These are phyloP conservation scores for Cardamine resedifolia DNA, from an alignment of 345 rosid genomes.

Conservation along the genomic window DNA sequence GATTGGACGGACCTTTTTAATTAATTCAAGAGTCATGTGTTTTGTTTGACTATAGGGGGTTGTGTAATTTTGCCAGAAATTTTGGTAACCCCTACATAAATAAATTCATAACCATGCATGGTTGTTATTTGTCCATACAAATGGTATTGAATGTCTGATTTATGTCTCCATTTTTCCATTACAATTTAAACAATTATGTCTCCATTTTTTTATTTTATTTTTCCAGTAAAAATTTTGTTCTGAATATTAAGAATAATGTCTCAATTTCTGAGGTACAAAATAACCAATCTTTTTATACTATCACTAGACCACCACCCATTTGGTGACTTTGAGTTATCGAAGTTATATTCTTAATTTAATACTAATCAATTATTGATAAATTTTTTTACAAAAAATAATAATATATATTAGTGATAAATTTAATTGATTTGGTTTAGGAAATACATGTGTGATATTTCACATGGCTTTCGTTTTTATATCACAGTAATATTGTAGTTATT, in stretches of 20 bases:
- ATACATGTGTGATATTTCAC: not conserved
- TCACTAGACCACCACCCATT: no score
- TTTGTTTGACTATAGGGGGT: not conserved
- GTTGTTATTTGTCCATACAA: not conserved
- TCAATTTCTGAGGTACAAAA: no score
- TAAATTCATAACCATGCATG: not conserved
- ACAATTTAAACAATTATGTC: not conserved
- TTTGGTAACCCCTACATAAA: not conserved
- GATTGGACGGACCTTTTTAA: slow-evolving; percentile 8
- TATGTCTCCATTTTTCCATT: not conserved
- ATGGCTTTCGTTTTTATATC: slow-evolving; percentile 3
- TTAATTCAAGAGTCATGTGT: slow-evolving; percentile 6
- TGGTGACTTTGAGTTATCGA: no score
- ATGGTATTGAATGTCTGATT: not conserved
- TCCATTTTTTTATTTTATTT: not conserved
- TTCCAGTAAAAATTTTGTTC: no score
- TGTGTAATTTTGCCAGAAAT: not conserved
- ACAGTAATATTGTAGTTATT: not conserved
- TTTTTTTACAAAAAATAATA: no score
- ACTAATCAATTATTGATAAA: not conserved
- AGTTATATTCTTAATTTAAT: not conserved
- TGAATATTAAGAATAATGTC: no score
- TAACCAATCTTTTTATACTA: no score
- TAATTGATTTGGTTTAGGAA: no score
- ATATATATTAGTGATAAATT: no score